Percentiles rank a stretch among this genome's conserved stretches.
Evolutionary conservation across 331 rosid genomes (phyloP).

Genomic region (Malus hybrid): DNA sequence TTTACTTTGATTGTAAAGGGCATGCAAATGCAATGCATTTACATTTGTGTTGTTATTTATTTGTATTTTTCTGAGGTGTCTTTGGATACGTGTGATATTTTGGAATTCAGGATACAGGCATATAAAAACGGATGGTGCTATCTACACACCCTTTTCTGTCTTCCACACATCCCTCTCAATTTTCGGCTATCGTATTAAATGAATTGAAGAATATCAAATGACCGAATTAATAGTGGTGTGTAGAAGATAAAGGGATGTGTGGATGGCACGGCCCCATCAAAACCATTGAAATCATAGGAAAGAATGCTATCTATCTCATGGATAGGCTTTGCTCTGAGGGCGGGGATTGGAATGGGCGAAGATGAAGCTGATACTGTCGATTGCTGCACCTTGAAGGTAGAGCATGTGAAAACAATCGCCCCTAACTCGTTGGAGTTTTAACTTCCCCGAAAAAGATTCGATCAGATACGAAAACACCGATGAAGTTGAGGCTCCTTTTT

Average conservation of each 20-base stretch:
- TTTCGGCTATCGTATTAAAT: accelerated
- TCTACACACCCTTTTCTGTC: too few species aligned
- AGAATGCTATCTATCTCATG: conserved; percentile 30
- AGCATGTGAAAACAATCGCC: conserved; percentile 68
- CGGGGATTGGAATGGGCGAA: conserved; percentile 91
- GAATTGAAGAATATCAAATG: too few species aligned
- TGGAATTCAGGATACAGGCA: too few species aligned
- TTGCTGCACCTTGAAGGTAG: conserved; percentile 96
- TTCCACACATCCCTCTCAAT: too few species aligned
- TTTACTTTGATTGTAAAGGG: not conserved
- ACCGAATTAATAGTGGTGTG: too few species aligned
- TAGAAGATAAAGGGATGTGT: too few species aligned
- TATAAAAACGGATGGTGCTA: too few species aligned
- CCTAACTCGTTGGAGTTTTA: conserved; percentile 85
- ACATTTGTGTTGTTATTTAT: too few species aligned
- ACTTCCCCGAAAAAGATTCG: conserved; percentile 97
- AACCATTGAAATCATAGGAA: too few species aligned
- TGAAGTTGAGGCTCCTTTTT: conserved; percentile 88
- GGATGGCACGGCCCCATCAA: too few species aligned
- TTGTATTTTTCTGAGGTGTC: too few species aligned
- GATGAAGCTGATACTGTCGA: conserved; percentile 94
- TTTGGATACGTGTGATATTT: too few species aligned
- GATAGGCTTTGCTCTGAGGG: conserved; percentile 95
- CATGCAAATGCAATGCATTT: not conserved
- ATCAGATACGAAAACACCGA: conserved; percentile 82